Conservation (phyloP, 2,329 filamentous ascomycete genomes). For the Aspergillus alliaceus region DNA sequence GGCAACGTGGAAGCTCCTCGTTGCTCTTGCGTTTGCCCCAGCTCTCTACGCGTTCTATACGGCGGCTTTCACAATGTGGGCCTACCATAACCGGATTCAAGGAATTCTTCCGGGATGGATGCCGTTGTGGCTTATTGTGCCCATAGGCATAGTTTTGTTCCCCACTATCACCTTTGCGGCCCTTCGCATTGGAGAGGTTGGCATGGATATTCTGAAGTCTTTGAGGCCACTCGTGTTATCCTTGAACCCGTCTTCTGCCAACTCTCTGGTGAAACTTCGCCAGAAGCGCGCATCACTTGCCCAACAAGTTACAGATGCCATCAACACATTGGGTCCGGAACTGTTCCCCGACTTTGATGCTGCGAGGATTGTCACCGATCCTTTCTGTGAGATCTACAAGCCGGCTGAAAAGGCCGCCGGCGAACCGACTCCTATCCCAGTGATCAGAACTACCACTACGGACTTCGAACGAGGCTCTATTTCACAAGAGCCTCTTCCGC, state of each 20-base stretch:
- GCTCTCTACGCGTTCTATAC: slow-evolving; percentile 81
- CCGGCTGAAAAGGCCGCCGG: slow-evolving; percentile 16
- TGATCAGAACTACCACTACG: slow-evolving; percentile 23
- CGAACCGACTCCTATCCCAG: slow-evolving; percentile 16
- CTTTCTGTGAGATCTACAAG: slow-evolving; percentile 40
- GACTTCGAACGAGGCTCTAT: slow-evolving; percentile 24
- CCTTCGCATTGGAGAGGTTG: slow-evolving; percentile 92
- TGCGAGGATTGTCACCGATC: slow-evolving; percentile 63
- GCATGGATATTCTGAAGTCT: slow-evolving; percentile 98
- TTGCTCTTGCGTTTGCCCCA: slow-evolving; percentile 80
- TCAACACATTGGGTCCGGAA: slow-evolving; percentile 93
- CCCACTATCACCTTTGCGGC: slow-evolving; percentile 88
- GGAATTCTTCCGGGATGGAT: slow-evolving; percentile 79
- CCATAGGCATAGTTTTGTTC: slow-evolving; percentile 77
- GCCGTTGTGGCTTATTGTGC: slow-evolving; percentile 73
- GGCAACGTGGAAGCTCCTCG: slow-evolving; percentile 89
- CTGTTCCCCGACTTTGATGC: slow-evolving; percentile 96
- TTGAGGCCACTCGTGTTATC: slow-evolving; percentile 83
- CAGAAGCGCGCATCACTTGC: slow-evolving; percentile 71
- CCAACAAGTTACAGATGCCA: slow-evolving; percentile 80
- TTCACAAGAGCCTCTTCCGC: slow-evolving; percentile 60
- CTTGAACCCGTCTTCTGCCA: slow-evolving; percentile 79
- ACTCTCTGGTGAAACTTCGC: slow-evolving; percentile 77
- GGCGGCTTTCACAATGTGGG: slow-evolving; percentile 70
- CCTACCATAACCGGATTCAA: slow-evolving; percentile 76